Evolutionary conservation across 2,329 filamentous ascomycete species (phyloP).

Genomic region (Aspergillus sp.): DNA sequence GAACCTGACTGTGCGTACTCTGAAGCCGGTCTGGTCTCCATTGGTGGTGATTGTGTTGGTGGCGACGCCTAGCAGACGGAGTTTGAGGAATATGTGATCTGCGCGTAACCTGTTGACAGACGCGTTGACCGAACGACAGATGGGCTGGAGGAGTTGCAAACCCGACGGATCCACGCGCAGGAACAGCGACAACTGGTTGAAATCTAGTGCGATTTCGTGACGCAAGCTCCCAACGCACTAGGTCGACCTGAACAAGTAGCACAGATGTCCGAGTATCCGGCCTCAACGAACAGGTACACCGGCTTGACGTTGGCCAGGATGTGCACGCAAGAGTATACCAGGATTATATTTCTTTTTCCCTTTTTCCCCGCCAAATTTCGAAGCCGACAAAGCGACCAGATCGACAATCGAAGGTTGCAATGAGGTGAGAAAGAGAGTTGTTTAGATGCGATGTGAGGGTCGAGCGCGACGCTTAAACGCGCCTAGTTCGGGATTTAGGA

Average conservation of each 20-base stretch:
- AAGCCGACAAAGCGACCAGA: too few relatives aligned
- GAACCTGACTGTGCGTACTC: conserved; percentile 85
- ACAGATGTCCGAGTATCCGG: background rate
- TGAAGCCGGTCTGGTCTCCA: conserved; percentile 55
- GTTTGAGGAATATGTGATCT: conserved; percentile 11
- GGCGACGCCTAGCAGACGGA: too few relatives aligned
- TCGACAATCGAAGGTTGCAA: conserved; percentile 8
- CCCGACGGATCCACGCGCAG: background rate
- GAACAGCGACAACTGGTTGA: background rate
- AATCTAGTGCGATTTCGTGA: background rate
- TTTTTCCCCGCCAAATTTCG: too few relatives aligned
- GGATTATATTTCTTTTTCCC: too few relatives aligned
- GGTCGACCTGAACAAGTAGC: background rate
- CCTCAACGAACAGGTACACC: background rate
- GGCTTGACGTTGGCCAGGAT: conserved; percentile 3
- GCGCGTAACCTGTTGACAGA: conserved; percentile 14
- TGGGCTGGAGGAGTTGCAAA: conserved; percentile 11
- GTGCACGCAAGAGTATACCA: too few relatives aligned
- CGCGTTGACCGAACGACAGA: conserved; percentile 21
- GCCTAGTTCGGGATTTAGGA: conserved; percentile 28
- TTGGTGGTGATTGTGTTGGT: conserved; percentile 31
- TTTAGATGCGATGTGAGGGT: conserved; percentile 14
- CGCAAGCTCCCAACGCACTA: background rate
- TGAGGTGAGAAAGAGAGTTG: conserved; percentile 10
- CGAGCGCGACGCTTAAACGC: conserved; percentile 29